Evolutionary conservation across 208 protist species (phyloP).

Genomic region (Crithidia thermophila): DNA sequence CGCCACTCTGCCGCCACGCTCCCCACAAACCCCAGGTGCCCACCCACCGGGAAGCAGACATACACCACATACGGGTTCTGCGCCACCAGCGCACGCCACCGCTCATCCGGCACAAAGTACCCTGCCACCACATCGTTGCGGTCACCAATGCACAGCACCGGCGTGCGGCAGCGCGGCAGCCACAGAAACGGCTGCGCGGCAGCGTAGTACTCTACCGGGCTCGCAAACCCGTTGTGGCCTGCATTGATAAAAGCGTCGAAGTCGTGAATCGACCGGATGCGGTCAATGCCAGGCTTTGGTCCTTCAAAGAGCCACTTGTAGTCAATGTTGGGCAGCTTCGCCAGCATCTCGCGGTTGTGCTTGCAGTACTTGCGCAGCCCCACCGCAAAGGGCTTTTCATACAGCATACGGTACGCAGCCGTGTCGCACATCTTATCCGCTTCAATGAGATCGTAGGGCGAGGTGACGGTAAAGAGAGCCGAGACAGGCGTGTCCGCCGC

Average conservation of each 20-base stretch:
- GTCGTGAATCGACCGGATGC: slow-evolving; percentile 27
- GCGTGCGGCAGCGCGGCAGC: slow-evolving; percentile 34
- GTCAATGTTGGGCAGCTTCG: slow-evolving; percentile 40
- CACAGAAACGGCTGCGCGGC: slow-evolving; percentile 42
- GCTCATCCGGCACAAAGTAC: slow-evolving; percentile 11
- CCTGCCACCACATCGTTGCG: slow-evolving; percentile 61
- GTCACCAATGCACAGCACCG: slow-evolving; percentile 50
- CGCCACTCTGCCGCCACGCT: slow-evolving; percentile 31
- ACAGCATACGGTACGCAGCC: slow-evolving; percentile 25
- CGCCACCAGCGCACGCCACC: slow-evolving; percentile 35
- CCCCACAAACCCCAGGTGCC: slow-evolving; percentile 65
- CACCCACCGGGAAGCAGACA: slow-evolving; percentile 53
- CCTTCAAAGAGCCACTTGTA: slow-evolving; percentile 32
- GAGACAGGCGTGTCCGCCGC: slow-evolving; percentile 30
- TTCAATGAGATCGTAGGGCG: slow-evolving; percentile 52
- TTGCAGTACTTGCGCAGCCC: slow-evolving; percentile 41
- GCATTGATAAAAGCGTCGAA: slow-evolving; percentile 57
- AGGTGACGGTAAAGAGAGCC: slow-evolving; percentile 45
- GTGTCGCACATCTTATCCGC: slow-evolving; percentile 26
- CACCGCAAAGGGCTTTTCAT: slow-evolving; percentile 30
- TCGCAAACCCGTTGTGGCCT: slow-evolving; percentile 52
- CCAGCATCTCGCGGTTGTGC: slow-evolving; percentile 49
- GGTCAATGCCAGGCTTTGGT: slow-evolving; percentile 19
- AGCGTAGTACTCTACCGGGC: slow-evolving; percentile 43
- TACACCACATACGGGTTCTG: slow-evolving; percentile 36